Evolutionary conservation across 768 basidiomycete species (phyloP).

Genomic region (Xerocomellus amylosporus): DNA sequence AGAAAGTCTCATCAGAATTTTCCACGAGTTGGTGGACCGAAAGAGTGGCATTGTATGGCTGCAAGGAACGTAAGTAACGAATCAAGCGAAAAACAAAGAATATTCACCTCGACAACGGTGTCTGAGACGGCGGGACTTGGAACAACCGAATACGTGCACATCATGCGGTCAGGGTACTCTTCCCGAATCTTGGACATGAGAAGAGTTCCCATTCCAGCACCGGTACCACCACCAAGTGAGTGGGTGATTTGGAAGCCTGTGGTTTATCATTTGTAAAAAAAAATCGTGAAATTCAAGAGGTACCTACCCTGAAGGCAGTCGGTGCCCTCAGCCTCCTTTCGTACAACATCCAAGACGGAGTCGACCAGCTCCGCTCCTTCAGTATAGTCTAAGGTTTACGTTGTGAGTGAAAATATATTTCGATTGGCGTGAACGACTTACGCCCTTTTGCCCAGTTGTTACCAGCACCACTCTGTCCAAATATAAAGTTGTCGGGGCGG

Average conservation of each 20-base stretch:
- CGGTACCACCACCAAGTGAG: constrained; percentile 98
- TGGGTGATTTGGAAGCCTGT: constrained; percentile 98
- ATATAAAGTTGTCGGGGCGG: constrained; percentile 98
- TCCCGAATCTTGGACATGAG: constrained; percentile 99
- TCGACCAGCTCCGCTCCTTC: constrained; percentile 99
- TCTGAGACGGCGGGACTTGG: constrained; percentile 97
- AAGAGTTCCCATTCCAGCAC: constrained; percentile 99
- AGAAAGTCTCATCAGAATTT: constrained; percentile 99
- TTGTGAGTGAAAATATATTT: background rate
- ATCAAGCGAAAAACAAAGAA: background rate
- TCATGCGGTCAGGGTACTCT: constrained; percentile 99
- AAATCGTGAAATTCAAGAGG: background rate
- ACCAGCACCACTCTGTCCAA: constrained; percentile 96
- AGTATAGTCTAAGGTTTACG: constrained; percentile 57
- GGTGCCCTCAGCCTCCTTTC: constrained; percentile 97
- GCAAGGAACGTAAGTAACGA: constrained; percentile 6
- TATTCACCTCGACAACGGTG: constrained; percentile 88
- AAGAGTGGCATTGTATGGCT: constrained; percentile 98
- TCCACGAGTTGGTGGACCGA: constrained; percentile 99
- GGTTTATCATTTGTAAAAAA: constrained; percentile 5
- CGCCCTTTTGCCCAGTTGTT: constrained; percentile 99
- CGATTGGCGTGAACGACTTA: constrained; percentile 43
- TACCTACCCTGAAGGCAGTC: constrained; percentile 92
- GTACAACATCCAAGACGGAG: constrained; percentile 95
- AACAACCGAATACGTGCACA: constrained; percentile 99